A percentile compares a stretch with the other conserved stretches of the same genome.
Evolutionary conservation across 1,284 basidiomycete genomes (phyloP).

Genomic region (Ustilago xerochloae): DNA sequence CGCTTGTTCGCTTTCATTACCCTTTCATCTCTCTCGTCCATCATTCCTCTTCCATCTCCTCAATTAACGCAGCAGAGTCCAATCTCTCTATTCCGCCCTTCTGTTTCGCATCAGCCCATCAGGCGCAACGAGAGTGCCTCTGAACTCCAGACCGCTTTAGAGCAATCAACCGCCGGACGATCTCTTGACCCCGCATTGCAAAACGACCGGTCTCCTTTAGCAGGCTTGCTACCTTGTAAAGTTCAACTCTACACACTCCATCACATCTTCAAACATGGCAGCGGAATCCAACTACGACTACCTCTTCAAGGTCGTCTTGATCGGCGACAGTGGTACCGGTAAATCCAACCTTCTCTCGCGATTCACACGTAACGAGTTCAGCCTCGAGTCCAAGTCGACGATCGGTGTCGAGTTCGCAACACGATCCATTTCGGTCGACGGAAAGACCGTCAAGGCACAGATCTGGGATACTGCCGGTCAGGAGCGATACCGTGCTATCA

Average conservation of each 20-base stretch:
- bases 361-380: conserved; percentile 99
- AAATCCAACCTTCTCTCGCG: conserved; percentile 76
- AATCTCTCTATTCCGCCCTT: no score
- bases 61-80: no score
- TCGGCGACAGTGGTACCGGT: conserved; percentile 98
- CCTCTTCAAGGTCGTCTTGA: conserved; percentile 76
- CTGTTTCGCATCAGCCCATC: no score
- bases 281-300: conserved; percentile 67
- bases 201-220: no score
- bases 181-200: not conserved
- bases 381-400: conserved; percentile 91
- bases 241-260: not conserved
- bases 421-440: conserved; percentile 91
- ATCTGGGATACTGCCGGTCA: conserved; percentile 99
- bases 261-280: conserved; percentile 43
- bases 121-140: no score
- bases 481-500: conserved; percentile 98
- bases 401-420: conserved; percentile 99
- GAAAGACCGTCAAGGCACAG: conserved; percentile 98
- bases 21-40: no score
- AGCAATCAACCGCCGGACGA: not conserved
- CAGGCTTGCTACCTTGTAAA: no score
- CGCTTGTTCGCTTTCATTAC: no score
- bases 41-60: no score
- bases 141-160: no score